Base-by-base conservation (phyloP, 2,329 filamentous ascomycete species). In the Colletotrichum sp. region DNA sequence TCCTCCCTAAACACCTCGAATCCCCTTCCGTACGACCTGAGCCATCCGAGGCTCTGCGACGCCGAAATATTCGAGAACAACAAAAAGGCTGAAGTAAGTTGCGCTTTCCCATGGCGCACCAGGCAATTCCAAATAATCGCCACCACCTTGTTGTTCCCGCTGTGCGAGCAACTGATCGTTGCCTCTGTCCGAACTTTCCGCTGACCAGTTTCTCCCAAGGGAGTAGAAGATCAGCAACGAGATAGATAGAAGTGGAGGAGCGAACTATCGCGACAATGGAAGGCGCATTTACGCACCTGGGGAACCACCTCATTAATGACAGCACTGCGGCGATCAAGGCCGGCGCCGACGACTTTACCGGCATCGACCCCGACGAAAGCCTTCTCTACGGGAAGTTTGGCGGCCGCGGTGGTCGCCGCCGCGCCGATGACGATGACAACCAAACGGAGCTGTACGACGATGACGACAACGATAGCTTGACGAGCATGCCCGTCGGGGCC, bases 371-470 rank as follows among this genome's bases (percentile, higher is more conserved):
- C 39, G 95, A 98, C 82, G 96, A 98, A 86, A 95, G 91, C 86
- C 90, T 96, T 78, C 90, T 98, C 63, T 95, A 95, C 81, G 91
- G 92, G 80, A 90, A 94, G 88, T 89, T 91, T 89, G 87, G 91
- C 85, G 87, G 92, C 75, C 88, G 89, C 76, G 88, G 88, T 77
- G 89, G 90, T 69, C 88, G 94, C 80, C 92, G 95, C 80, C 91
- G 93, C 83, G 93, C 94, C 82, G 96, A 96, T 82, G 95, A 98
- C 82, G 96, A 98, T 79, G 96, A 98, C 82, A 96, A 98, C 80
- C 94, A 95, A 81, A 95, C 94, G 55, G 95, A 98, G 81, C 91
- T 90, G 64, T 94, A 94, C 80, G 95, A 96, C 79, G 95, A 97
- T 78, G 96, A 98, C 78, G 95, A 98, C 76, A 90, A 89, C 77